Evolutionary conservation across 306 rosid species (phyloP).

Genomic region (Aeschynomene evenia): DNA sequence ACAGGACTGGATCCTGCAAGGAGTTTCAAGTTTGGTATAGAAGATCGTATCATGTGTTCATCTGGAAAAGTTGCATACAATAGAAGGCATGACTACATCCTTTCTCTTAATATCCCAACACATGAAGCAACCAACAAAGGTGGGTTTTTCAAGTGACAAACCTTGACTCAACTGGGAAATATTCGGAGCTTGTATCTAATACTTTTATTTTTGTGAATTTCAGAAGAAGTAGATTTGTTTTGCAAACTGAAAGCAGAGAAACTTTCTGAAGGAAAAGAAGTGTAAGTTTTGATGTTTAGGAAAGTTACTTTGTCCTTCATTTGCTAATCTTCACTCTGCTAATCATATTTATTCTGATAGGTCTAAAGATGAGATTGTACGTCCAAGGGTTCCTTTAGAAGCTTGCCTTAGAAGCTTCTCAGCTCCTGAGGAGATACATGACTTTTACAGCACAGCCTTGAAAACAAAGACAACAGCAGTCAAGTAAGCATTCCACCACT

Average conservation of each 20-base stretch:
- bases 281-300: conserved; percentile 57
- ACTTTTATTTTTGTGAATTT: conserved; percentile 39
- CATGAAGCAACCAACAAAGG: conserved; percentile 89
- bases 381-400: conserved; percentile 94
- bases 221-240: conserved; percentile 81
- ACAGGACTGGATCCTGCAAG: conserved; percentile 73
- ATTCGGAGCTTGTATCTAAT: conserved; percentile 22
- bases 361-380: conserved; percentile 71
- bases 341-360: conserved; percentile 48
- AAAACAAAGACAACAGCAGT: conserved; percentile 82
- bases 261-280: conserved; percentile 78
- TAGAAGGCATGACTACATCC: conserved; percentile 84
- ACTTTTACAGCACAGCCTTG: conserved; percentile 88
- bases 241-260: conserved; percentile 70
- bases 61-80: conserved; percentile 96
- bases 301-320: conserved; percentile 19
- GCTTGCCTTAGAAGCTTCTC: conserved; percentile 89
- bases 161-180: conserved; percentile 17
- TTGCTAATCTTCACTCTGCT: conserved; percentile 29
- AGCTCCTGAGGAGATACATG: conserved; percentile 91
- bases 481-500: conserved; percentile 56
- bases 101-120: conserved; percentile 85
- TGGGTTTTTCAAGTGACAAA: conserved; percentile 17
- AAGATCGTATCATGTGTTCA: conserved; percentile 87
- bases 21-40: conserved; percentile 94